Conservation (phyloP, 1,284 basidiomycete genomes). For the Cryptococcus floricola region DNA sequence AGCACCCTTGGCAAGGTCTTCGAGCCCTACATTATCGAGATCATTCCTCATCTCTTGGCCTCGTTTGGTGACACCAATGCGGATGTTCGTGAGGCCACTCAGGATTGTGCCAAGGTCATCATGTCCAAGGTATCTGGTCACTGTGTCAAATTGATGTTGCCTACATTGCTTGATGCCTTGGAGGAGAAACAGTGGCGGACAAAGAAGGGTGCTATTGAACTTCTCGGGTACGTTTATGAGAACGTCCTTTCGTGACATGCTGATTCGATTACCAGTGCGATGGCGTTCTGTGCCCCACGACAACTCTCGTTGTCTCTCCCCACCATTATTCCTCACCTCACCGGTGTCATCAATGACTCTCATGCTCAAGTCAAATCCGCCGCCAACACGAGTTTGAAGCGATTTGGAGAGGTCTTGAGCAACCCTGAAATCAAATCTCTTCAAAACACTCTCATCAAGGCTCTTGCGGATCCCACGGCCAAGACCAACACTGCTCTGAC, state of each 20-base stretch:
- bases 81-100: slow-evolving; percentile 91
- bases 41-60: slow-evolving; percentile 78
- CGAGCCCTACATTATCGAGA: slow-evolving; percentile 81
- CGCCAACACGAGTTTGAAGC: slow-evolving; percentile 93
- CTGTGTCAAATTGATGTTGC: slow-evolving; percentile 92
- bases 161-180: slow-evolving; percentile 81
- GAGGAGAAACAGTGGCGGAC: slow-evolving; percentile 99
- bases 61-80: slow-evolving; percentile 85
- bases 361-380: slow-evolving; percentile 92
- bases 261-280: slow-evolving; percentile 55
- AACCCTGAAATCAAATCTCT: slow-evolving; percentile 93
- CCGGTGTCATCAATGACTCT: slow-evolving; percentile 92
- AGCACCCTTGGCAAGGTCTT: slow-evolving; percentile 65
- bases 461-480: slow-evolving; percentile 83
- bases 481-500: slow-evolving; percentile 84
- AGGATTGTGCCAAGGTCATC: slow-evolving; percentile 88
- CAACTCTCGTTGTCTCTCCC: slow-evolving; percentile 94
- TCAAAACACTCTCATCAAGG: slow-evolving; percentile 89
- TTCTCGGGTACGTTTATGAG: slow-evolving; percentile 61
- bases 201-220: slow-evolving; percentile 94
- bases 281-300: slow-evolving; percentile 96
- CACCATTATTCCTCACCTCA: slow-evolving; percentile 91
- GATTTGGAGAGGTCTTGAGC: slow-evolving; percentile 93
- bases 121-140: slow-evolving; percentile 92
- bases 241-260: not conserved